Evolutionary conservation across 352 stramenopile species (phyloP).

Genomic region (Aphanomyces stellatus): DNA sequence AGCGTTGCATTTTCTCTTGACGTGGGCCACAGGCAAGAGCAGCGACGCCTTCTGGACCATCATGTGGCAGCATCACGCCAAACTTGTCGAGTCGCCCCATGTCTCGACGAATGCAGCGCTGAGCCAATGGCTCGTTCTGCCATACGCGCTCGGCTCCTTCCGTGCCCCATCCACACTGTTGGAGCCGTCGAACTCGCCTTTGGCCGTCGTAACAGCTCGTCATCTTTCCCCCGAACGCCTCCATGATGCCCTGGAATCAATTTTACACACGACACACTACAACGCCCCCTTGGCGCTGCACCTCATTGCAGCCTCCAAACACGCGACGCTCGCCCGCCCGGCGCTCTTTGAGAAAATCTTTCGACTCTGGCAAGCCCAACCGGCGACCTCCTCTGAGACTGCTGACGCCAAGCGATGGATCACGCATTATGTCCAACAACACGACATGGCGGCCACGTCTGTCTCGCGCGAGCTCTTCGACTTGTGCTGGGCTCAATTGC

Average conservation of each 20-base stretch:
- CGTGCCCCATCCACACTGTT: background rate
- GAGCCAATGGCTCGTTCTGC: background rate
- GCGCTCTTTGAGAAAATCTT: background rate
- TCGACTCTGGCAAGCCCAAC: background rate
- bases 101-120: background rate
- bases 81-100: background rate
- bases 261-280: background rate
- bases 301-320: background rate
- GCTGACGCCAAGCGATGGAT: background rate
- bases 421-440: background rate
- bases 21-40: background rate
- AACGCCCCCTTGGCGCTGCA: background rate
- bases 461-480: background rate
- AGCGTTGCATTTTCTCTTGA: background rate
- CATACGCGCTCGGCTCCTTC: constrained; percentile 2
- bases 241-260: background rate
- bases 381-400: background rate
- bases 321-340: background rate
- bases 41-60: background rate
- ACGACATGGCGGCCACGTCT: background rate
- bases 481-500: background rate
- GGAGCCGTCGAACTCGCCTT: background rate
- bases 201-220: background rate
- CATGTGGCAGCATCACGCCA: constrained; percentile 11
- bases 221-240: background rate